Conservation (phyloP, 257 asterid species). For the Thymus quinquecostatus region DNA sequence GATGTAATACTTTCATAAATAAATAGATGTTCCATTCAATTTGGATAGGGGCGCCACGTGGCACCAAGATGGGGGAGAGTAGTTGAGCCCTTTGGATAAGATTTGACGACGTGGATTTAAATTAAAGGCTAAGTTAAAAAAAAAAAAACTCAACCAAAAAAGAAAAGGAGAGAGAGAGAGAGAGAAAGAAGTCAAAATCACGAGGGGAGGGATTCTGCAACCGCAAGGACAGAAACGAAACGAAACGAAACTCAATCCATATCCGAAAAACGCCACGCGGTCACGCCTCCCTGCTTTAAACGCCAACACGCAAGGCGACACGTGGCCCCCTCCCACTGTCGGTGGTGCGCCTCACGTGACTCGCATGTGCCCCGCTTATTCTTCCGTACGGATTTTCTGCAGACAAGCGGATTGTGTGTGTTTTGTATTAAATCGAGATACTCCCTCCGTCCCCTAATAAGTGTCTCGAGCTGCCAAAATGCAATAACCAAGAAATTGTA, state of each 20-base stretch:
- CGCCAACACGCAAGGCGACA: constrained; percentile 39
- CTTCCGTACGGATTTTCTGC: constrained; percentile 36
- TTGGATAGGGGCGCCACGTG: background rate
- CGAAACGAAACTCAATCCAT: constrained; percentile 29
- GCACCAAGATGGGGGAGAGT: background rate
- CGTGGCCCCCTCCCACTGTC: constrained; percentile 37
- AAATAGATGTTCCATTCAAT: background rate
- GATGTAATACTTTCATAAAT: background rate
- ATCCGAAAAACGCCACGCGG: constrained; percentile 44
- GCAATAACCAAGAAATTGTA: too few relatives aligned
- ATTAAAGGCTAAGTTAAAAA: background rate
- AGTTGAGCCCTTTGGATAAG: constrained; percentile 33
- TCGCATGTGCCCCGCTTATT: constrained; percentile 14
- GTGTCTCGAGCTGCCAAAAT: too few relatives aligned
- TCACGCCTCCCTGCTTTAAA: constrained; percentile 32
- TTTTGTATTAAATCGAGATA: background rate
- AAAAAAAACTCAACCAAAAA: too few relatives aligned
- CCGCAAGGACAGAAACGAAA: constrained; percentile 14
- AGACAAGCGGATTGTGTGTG: constrained; percentile 11
- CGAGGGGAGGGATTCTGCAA: constrained; percentile 41
- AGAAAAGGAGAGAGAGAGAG: background rate
- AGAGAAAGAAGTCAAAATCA: constrained; percentile 32
- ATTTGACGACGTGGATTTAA: constrained; percentile 35
- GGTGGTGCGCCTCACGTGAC: constrained; percentile 41
- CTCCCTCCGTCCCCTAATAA: too few relatives aligned